Conservation (phyloP, 1,284 basidiomycete genomes). For the Cutaneotrichosporon mucoides region DNA sequence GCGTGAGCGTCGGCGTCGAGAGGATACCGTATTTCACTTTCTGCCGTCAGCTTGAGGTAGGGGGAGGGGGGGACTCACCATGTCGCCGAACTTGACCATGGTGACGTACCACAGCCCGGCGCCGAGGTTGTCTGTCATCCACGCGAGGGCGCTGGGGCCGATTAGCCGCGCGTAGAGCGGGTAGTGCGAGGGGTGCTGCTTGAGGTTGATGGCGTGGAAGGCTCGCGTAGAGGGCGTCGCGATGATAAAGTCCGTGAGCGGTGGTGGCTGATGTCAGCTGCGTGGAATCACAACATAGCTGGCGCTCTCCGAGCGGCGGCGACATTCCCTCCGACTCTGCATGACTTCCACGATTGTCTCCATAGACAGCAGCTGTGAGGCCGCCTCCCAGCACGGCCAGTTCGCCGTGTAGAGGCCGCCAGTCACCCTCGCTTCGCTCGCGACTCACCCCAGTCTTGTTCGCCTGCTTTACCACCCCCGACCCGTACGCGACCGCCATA, state of each 20-base stretch:
- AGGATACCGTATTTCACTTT: slow-evolving; percentile 98
- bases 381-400: no score
- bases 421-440: no score
- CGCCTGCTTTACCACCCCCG: slow-evolving; percentile 47
- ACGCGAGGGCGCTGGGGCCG: slow-evolving; percentile 67
- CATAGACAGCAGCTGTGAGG: no score
- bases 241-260: slow-evolving; percentile 94
- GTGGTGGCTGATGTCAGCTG: slow-evolving; percentile 42
- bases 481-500: slow-evolving; percentile 49
- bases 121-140: slow-evolving; percentile 65
- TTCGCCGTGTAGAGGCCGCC: no score
- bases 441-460: slow-evolving; percentile 31
- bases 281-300: not conserved
- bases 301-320: no score
- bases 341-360: no score
- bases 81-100: slow-evolving; percentile 73
- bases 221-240: slow-evolving; percentile 85
- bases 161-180: slow-evolving; percentile 74
- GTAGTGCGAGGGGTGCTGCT: slow-evolving; percentile 84
- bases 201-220: slow-evolving; percentile 93
- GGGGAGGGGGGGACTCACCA: slow-evolving; percentile 57
- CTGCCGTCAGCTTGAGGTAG: slow-evolving; percentile 52
- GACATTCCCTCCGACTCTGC: no score
- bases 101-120: slow-evolving; percentile 96
- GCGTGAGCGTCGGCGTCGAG: slow-evolving; percentile 79